Conservation (phyloP, 768 basidiomycete genomes). For the Lactarius evosmus region DNA sequence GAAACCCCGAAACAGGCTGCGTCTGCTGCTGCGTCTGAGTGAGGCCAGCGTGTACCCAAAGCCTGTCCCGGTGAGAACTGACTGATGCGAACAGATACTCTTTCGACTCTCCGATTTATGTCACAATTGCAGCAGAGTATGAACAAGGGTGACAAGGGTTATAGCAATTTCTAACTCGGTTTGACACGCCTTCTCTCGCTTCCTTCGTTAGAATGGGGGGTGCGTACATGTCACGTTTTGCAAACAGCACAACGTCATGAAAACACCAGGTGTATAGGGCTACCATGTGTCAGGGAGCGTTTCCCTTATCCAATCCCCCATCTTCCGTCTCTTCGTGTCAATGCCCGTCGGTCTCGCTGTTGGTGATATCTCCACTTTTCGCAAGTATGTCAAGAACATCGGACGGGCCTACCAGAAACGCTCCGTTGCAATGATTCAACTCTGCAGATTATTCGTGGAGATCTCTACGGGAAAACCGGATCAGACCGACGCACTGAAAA, state of each 20-base stretch:
- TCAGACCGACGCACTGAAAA: conserved; percentile 22
- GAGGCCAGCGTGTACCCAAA: neutral
- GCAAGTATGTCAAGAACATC: conserved; percentile 23
- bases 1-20: neutral
- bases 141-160: neutral
- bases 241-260: conserved; percentile 1
- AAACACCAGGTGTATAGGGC: conserved; percentile 8
- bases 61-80: too few species aligned
- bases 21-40: too few species aligned
- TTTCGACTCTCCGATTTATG: neutral
- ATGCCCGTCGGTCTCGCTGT: conserved; percentile 22
- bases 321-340: neutral
- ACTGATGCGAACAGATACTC: too few species aligned
- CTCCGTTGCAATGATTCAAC: conserved; percentile 25
- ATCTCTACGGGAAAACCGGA: conserved; percentile 23
- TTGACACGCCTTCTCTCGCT: neutral
- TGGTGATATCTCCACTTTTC: conserved; percentile 19
- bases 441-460: conserved; percentile 23
- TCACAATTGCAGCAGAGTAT: neutral
- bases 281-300: conserved; percentile 9
- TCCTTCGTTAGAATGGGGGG: neutral
- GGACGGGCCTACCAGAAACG: conserved; percentile 25
- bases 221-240: neutral
- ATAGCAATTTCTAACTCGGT: neutral
- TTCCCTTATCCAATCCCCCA: conserved; percentile 16